These are phyloP conservation scores for Noccaea bulbosa DNA, from an alignment of 345 rosid species.

Conservation along the genomic window DNA sequence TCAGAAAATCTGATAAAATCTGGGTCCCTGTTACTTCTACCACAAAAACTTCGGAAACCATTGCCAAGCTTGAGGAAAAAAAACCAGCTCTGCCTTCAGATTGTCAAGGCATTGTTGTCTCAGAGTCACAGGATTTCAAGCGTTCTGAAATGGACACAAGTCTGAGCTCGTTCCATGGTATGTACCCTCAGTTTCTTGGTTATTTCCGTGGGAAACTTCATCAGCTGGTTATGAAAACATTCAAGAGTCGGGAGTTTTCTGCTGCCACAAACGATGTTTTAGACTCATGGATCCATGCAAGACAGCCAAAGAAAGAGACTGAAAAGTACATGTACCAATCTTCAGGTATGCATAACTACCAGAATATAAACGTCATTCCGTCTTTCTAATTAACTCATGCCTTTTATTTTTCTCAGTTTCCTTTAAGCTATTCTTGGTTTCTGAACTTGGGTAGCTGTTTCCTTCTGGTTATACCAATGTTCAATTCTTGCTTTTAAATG, in stretches of 20 bases:
- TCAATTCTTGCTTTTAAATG: slow-evolving; percentile 15
- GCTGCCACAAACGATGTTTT: slow-evolving; percentile 94
- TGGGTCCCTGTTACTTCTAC: slow-evolving; percentile 81
- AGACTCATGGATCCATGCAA: slow-evolving; percentile 94
- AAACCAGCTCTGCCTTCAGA: slow-evolving; percentile 45
- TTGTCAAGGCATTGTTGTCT: slow-evolving; percentile 47
- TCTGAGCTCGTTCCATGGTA: slow-evolving; percentile 58
- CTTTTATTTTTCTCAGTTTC: slow-evolving; percentile 22
- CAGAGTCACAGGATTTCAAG: slow-evolving; percentile 42
- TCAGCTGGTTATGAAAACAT: slow-evolving; percentile 95
- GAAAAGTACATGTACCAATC: slow-evolving; percentile 79
- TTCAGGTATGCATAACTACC: slow-evolving; percentile 60
- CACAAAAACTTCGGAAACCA: slow-evolving; percentile 50
- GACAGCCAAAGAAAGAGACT: slow-evolving; percentile 88
- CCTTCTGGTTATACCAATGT: slow-evolving; percentile 19
- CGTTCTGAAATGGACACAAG: slow-evolving; percentile 39
- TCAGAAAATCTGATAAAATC: slow-evolving; percentile 81
- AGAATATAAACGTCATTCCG: background rate
- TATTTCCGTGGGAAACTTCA: slow-evolving; percentile 92
- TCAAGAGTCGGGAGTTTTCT: slow-evolving; percentile 92
- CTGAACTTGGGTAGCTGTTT: slow-evolving; percentile 26
- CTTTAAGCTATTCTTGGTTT: slow-evolving; percentile 19
- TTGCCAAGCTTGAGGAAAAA: slow-evolving; percentile 45
- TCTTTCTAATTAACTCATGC: slow-evolving; percentile 7
- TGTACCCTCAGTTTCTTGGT: slow-evolving; percentile 94